Evolutionary conservation across 495 filamentous ascomycete species (phyloP).

Genomic region (Aspergillus bertholletiae): DNA sequence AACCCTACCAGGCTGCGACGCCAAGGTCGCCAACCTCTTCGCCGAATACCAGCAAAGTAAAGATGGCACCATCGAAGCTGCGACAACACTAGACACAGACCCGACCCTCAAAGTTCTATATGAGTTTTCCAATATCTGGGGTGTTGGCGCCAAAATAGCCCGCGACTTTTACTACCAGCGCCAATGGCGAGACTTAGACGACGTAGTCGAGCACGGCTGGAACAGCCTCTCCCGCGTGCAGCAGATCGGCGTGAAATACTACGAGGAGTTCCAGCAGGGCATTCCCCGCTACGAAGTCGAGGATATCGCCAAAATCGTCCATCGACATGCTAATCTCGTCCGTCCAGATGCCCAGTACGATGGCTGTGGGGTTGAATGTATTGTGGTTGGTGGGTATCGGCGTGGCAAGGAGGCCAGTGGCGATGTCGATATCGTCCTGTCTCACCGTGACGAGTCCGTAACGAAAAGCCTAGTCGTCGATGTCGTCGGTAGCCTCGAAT

Average conservation of each 20-base stretch:
- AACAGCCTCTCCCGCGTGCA: slow-evolving; percentile 66
- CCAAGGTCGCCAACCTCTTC: slow-evolving; percentile 76
- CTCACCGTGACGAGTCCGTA: slow-evolving; percentile 64
- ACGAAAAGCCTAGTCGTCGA: slow-evolving; percentile 65
- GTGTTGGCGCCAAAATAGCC: slow-evolving; percentile 81
- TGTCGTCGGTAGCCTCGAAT: slow-evolving; percentile 67
- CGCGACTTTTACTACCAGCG: slow-evolving; percentile 75
- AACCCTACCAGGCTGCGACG: slow-evolving; percentile 74
- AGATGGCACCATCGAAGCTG: slow-evolving; percentile 56
- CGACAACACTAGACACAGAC: slow-evolving; percentile 60
- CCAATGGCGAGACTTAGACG: slow-evolving; percentile 76
- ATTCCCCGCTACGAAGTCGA: slow-evolving; percentile 76
- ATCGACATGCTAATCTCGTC: slow-evolving; percentile 55
- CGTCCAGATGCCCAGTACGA: slow-evolving; percentile 27
- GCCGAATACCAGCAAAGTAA: slow-evolving; percentile 63
- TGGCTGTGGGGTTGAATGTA: slow-evolving; percentile 56
- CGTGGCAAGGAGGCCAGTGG: slow-evolving; percentile 70
- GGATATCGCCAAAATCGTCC: slow-evolving; percentile 58
- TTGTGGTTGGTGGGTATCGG: slow-evolving; percentile 81
- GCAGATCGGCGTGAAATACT: slow-evolving; percentile 95
- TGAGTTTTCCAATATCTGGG: slow-evolving; percentile 80
- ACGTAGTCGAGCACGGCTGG: slow-evolving; percentile 86
- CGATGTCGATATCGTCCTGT: slow-evolving; percentile 85
- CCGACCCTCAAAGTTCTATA: slow-evolving; percentile 59
- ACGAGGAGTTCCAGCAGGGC: slow-evolving; percentile 72